Evolutionary conservation across 441 rosid species (phyloP), one percentile per base, ranked within the genome.

Genomic region (Eruca vesicaria): DNA sequence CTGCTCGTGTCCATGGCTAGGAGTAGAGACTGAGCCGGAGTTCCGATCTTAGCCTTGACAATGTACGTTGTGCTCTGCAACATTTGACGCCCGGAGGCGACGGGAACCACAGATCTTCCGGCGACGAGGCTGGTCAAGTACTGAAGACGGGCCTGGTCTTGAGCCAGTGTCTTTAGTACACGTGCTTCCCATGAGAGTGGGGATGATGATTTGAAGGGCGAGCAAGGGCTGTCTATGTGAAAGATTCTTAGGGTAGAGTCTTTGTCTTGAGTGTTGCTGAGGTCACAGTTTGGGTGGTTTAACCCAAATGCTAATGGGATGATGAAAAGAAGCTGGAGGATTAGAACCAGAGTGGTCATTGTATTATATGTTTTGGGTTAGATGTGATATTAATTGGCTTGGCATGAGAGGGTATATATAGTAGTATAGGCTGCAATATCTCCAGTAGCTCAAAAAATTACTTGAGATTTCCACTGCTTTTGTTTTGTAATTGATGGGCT

Each of bases 1-100:
- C 82, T 89, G 86, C 97, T 94, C 1, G 88, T 94, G 75, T 94
- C 98, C 85, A 94, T 72, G 50, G 97, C 97, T 86, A 92, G 11
- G 55, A 92, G 92, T 72, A 94, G 16, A 64, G 92, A 73, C 81
- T 94, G 97, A n/a, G 95, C 81, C 0, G 98, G 98, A 3, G 97
- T 92, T 5, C 98, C 97, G 6, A 94, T 73, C 62, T 79, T 72
- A 53, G 85, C 87, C 78, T 85, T 82, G 29, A 92, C 85, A 70
- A 94, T 84, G 68, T 94, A 94, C 43, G 92, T 90, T 21, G 98
- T 92, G 80, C 87, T 92, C 80, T 90, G 97, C 29, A 82, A 21
- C 61, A 86, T 83, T 91, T 86, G 91, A 77, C 95, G 83, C 12
- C 97, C 97, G 0, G 97, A 89, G 48, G 98, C 98, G 26, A 94